Percentiles rank a stretch among this genome's conserved stretches.
Evolutionary conservation across 805 yeast species (phyloP).

Genomic region (Metschnikowia drakensbergensis): DNA sequence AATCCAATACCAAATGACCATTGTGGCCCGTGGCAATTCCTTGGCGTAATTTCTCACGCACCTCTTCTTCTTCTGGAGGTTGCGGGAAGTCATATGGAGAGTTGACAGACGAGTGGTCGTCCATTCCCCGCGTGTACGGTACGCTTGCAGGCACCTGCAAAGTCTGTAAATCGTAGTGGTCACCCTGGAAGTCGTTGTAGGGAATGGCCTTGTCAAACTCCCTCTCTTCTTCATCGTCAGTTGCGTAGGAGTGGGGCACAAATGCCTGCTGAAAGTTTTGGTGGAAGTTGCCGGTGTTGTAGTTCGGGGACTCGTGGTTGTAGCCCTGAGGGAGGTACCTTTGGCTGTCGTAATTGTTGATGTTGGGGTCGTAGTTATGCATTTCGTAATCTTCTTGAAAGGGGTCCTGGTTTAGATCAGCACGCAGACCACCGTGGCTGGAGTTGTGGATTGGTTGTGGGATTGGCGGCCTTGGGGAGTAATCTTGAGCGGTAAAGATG

Average conservation of each 20-base stretch:
- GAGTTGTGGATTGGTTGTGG: slow-evolving; percentile 10
- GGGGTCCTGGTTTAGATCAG: slow-evolving; percentile 17
- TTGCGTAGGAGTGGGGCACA: slow-evolving; percentile 41
- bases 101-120: slow-evolving; percentile 16
- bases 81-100: slow-evolving; percentile 31
- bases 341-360: background rate
- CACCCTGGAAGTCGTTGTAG: slow-evolving; percentile 39
- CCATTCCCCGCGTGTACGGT: slow-evolving; percentile 6
- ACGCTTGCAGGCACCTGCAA: slow-evolving; percentile 25
- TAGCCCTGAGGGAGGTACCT: slow-evolving; percentile 5
- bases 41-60: slow-evolving; percentile 30
- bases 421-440: background rate
- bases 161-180: slow-evolving; percentile 38
- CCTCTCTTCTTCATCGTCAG: slow-evolving; percentile 35
- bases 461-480: slow-evolving; percentile 7
- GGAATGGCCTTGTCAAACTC: slow-evolving; percentile 39
- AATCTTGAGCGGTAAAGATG: slow-evolving; percentile 12
- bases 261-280: slow-evolving; percentile 35
- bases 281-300: background rate
- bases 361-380: slow-evolving; percentile 13
- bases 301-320: slow-evolving; percentile 8
- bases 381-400: slow-evolving; percentile 27
- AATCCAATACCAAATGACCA: slow-evolving; percentile 83
- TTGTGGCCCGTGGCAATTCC: slow-evolving; percentile 31
- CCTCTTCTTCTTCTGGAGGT: slow-evolving; percentile 35